Conservation (phyloP, 2,329 filamentous ascomycete genomes). For the Exophiala viscosa region DNA sequence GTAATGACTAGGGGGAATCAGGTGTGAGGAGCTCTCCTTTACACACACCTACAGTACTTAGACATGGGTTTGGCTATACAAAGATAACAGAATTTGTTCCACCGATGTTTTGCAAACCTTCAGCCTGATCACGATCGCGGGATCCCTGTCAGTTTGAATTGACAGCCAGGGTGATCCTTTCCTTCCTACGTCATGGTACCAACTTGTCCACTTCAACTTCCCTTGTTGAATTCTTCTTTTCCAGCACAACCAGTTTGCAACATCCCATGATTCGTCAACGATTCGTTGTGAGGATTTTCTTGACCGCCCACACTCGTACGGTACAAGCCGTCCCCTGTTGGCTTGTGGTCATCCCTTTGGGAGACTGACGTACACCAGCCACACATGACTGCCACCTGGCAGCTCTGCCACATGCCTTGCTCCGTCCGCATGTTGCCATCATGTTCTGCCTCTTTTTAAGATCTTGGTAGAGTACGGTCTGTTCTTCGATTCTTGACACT, state of each 20-base stretch:
- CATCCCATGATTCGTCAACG: not conserved
- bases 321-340: not conserved
- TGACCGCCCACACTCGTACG: not conserved
- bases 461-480: not conserved
- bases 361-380: conserved; percentile 20
- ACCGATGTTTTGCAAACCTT: not conserved
- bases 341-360: not conserved
- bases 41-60: no score
- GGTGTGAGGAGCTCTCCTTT: no score
- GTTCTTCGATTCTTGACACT: not conserved
- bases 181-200: conserved; percentile 5
- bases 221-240: not conserved
- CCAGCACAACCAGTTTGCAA: not conserved
- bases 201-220: not conserved
- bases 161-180: conserved; percentile 3
- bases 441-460: not conserved
- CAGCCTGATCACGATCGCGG: conserved; percentile 8
- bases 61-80: not conserved
- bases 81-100: not conserved
- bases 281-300: not conserved
- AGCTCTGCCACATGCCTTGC: conserved; percentile 10
- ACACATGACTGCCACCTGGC: not conserved
- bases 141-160: conserved; percentile 5
- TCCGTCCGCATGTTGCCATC: conserved; percentile 13
- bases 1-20: no score